Evolutionary conservation across 139 green algal genomes (phyloP), one percentile per base, ranked within the genome.

Genomic region (Marvania coccoides): DNA sequence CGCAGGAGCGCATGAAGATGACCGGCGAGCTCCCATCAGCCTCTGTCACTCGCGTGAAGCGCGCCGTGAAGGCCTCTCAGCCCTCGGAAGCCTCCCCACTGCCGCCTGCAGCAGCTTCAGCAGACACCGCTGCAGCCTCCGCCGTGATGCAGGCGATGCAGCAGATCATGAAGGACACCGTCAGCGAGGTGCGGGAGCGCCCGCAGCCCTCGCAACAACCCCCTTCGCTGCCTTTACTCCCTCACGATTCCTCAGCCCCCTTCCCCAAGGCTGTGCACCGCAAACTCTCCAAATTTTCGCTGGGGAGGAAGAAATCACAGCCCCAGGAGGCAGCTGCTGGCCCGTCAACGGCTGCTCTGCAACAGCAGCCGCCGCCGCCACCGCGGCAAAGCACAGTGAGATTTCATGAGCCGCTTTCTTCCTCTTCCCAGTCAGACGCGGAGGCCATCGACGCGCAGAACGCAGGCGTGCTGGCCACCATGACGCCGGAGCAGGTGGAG

Each of bases 201-300:
- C 31, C 1, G 24, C 6, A 0, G 36, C 55, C 8, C 29, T 42
- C 9, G 4, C 15, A 8, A 19, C 36, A 1, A 6, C 56, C 5
- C 5, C 48, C 4, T 38, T 57, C 45, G 23, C 42, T 6, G 28
- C 42, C 14, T 2, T 45, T 15, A n/a, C n/a, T n/a, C n/a, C n/a
- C n/a, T n/a, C n/a, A n/a, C n/a, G n/a, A n/a, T n/a, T n/a, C n/a
- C n/a, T 23, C 37, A 15, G 31, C 19, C 37, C 33, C 71, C n/a
- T 81, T 81, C 39, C 74, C 74, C 2, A 28, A 57, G 24, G 74
- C 74, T 12, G 56, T 62, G 23, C 74, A 81, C 64, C 71, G 74
- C 37, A 59, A 45, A 37, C 28, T 46, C 12, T 81, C 74, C 29
- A 76, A 72, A 36, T 81, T 81, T 70, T 51, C 71, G 0, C 48